These are phyloP conservation scores for Larix kaempferi DNA, from an alignment of 75 land plant genomes.

Conservation along the genomic window DNA sequence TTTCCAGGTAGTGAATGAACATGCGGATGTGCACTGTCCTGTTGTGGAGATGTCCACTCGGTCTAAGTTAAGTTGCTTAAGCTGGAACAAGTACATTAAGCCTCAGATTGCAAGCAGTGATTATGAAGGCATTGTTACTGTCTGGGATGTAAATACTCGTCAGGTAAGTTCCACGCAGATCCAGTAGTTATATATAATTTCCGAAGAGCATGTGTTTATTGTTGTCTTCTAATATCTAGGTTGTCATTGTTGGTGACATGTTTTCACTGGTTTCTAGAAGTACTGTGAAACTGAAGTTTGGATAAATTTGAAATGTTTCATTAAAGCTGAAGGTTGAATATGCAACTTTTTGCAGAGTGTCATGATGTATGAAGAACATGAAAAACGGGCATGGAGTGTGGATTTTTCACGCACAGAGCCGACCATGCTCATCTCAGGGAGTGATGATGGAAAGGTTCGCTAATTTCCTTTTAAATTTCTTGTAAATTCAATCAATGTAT, in stretches of 20 bases:
- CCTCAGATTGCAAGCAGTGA: constrained; percentile 95
- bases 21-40: constrained; percentile 86
- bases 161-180: constrained; percentile 52
- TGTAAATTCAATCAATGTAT: not conserved
- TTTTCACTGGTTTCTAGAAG: not conserved
- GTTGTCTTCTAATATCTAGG: not conserved
- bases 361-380: constrained; percentile 99
- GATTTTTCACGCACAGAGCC: constrained; percentile 97
- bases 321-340: not conserved
- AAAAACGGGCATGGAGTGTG: constrained; percentile 99
- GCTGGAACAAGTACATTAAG: constrained; percentile 92
- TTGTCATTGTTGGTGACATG: not conserved
- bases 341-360: constrained; percentile 51
- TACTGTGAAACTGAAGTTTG: not conserved
- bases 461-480: not conserved
- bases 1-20: constrained; percentile 92
- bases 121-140: constrained; percentile 97
- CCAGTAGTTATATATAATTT: not conserved
- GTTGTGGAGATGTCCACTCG: constrained; percentile 96
- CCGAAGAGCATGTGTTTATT: not conserved
- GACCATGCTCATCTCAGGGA: constrained; percentile 93
- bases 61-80: constrained; percentile 93
- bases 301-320: not conserved
- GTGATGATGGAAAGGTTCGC: constrained; percentile 96
- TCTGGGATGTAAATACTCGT: constrained; percentile 95